Evolutionary conservation across 192 early-diverging fungal species (phyloP), one percentile per base, ranked within the genome.

Genomic region (Podila verticillata): DNA sequence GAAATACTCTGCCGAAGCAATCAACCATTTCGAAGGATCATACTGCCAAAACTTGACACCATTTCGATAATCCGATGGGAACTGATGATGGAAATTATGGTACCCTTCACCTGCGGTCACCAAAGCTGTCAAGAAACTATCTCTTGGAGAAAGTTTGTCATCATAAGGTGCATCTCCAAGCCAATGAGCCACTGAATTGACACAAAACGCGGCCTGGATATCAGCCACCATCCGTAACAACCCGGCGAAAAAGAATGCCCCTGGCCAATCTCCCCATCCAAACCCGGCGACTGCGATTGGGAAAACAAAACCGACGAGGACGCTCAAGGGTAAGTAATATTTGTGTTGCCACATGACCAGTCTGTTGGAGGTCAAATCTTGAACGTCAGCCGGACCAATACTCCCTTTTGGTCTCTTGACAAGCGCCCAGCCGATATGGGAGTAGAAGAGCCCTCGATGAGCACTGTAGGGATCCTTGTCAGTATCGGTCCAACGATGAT

Each of bases 81-180:
- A 95, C 84, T 94, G 89, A 74, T 95, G 93, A 80, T 95, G 94
- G 89, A 93, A 93, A 85, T 95, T 95, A 86, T 94, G 94, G 83
- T 94, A 93, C 28, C 93, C 93, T 84, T 95, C 93, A 70, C 93
- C 92, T 70, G 93, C 68, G n/a, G 92, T 93, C 47, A 91, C 86
- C 29, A 95, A 73, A 31, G 93, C 93, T 1, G 93, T 94, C 57
- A 95, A 84, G 74, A 93, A 91, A 80, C 95, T 93, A 82, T 95
- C 92, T 54, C 92, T 87, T n/a, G 94, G 95, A 13, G 95, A 92
- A 67, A 90, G 89, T 30, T 89, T 84, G 79, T 97, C 95, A 83
- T 97, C 96, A 72, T 90, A 96, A 8, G 92, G 87, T 13, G 71
- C 83, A n/a, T 91, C 89, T 58, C 95, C 95, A 15, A 96, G 79